phyloP scores from a whole-genome alignment of 148 eudicot genomes.

The Pouteria glomerata region DNA sequence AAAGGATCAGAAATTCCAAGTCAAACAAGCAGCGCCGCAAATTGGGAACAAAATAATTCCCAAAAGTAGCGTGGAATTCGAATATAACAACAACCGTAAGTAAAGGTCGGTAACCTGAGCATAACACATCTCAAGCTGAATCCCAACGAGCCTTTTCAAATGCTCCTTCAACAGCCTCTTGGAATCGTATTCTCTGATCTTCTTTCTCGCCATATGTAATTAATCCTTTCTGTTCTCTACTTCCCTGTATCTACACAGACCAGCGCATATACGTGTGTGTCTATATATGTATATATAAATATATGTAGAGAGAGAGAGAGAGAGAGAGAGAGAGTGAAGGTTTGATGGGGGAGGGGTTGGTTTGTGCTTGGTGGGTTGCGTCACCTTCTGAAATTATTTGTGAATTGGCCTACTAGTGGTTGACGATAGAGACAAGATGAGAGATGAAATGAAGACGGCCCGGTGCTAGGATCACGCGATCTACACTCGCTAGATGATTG shows the following conservation, averaged over 20 bases:
- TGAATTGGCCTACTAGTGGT: too few relatives aligned
- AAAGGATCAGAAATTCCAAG: neutral
- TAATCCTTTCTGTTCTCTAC: too few relatives aligned
- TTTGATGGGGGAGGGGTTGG: too few relatives aligned
- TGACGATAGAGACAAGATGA: too few relatives aligned
- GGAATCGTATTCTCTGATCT: slow-evolving; percentile 89
- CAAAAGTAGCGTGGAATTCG: neutral
- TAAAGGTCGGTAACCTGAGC: slow-evolving; percentile 51
- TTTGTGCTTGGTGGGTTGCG: too few relatives aligned
- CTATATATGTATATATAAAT: neutral
- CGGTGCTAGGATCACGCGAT: too few relatives aligned
- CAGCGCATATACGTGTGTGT: too few relatives aligned
- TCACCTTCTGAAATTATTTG: too few relatives aligned
- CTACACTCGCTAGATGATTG: too few relatives aligned
- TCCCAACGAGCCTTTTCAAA: slow-evolving; percentile 47
- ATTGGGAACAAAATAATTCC: neutral
- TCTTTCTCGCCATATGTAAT: slow-evolving; percentile 90
- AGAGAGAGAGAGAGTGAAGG: too few relatives aligned
- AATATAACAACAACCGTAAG: neutral
- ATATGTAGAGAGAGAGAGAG: too few relatives aligned
- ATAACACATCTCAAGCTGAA: slow-evolving; percentile 52
- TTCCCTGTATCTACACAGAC: neutral
- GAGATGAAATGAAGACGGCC: too few relatives aligned
- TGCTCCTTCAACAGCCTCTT: slow-evolving; percentile 76
- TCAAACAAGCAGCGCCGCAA: neutral